phyloP scores from a whole-genome alignment of 1,284 basidiomycete genomes.

The Golubevia pallescens region DNA sequence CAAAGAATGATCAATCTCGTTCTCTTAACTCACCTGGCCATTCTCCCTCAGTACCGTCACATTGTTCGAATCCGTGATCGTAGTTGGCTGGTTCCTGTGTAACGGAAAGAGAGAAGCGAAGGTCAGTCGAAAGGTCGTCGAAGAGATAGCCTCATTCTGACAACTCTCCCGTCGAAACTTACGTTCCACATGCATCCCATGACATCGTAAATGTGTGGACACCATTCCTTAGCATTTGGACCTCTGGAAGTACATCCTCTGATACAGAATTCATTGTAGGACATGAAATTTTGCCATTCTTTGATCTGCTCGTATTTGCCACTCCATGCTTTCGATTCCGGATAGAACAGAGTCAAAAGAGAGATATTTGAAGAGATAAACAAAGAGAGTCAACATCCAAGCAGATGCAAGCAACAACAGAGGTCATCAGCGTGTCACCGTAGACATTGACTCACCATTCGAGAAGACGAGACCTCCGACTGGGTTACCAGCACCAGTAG shows the following conservation, averaged over 20 bases:
- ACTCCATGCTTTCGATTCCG: too few relatives aligned
- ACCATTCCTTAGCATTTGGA: slow-evolving; percentile 34
- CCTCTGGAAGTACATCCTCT: slow-evolving; percentile 47
- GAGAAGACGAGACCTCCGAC: slow-evolving; percentile 49
- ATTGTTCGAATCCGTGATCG: slow-evolving; percentile 43
- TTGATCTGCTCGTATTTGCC: slow-evolving; percentile 51
- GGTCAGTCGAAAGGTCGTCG: not conserved
- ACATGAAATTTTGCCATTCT: slow-evolving; percentile 61
- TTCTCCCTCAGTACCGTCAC: slow-evolving; percentile 42
- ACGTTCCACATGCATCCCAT: slow-evolving; percentile 44
- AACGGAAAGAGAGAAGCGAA: not conserved
- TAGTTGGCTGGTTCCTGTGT: slow-evolving; percentile 43
- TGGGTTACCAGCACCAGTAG: slow-evolving; percentile 48
- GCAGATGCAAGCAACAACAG: too few relatives aligned
- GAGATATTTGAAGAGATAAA: too few relatives aligned
- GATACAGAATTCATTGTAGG: slow-evolving; percentile 53
- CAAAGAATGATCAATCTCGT: not conserved
- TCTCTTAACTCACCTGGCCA: slow-evolving; percentile 10
- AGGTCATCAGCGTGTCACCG: too few relatives aligned
- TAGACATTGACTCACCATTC: too few relatives aligned
- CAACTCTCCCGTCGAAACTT: too few relatives aligned
- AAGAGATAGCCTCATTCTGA: too few relatives aligned
- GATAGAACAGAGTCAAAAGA: too few relatives aligned
- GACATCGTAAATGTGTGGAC: slow-evolving; percentile 59
- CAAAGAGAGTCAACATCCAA: too few relatives aligned